Conservation (phyloP, 805 yeast genomes). For the Candida arabinofermentans region DNA sequence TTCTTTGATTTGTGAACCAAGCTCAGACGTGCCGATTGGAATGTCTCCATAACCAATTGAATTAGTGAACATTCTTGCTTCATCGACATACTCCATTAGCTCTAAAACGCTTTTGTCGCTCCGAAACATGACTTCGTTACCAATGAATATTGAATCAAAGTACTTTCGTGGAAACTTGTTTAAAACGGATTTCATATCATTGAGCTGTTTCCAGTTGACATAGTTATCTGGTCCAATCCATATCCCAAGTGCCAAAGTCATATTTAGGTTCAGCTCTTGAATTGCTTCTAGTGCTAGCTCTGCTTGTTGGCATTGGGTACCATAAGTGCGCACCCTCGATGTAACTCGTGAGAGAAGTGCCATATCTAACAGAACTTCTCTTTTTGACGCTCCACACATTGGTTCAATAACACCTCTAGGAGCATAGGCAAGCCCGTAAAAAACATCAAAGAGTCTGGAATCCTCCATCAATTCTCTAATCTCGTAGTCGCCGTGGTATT, state of each 20-base stretch:
- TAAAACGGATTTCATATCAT: conserved; percentile 40
- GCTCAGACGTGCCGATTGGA: conserved; percentile 61
- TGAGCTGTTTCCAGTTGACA: conserved; percentile 43
- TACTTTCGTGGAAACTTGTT: conserved; percentile 38
- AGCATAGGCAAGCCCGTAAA: conserved; percentile 59
- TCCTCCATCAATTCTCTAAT: conserved; percentile 35
- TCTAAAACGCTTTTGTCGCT: conserved; percentile 39
- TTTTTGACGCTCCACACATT: conserved; percentile 43
- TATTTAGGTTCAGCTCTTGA: conserved; percentile 42
- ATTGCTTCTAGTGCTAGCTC: conserved; percentile 51
- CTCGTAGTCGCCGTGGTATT: conserved; percentile 33
- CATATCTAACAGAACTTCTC: conserved; percentile 53
- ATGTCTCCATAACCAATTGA: conserved; percentile 34
- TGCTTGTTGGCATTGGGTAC: conserved; percentile 59
- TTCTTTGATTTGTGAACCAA: conserved; percentile 43
- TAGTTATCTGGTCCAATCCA: conserved; percentile 51
- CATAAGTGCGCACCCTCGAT: conserved; percentile 51
- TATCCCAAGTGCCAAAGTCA: conserved; percentile 58
- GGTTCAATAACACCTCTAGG: conserved; percentile 51
- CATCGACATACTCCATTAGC: conserved; percentile 39
- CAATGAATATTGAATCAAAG: conserved; percentile 52
- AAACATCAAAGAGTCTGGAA: conserved; percentile 31
- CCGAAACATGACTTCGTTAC: conserved; percentile 60
- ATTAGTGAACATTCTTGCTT: conserved; percentile 36
- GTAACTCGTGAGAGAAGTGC: conserved; percentile 57